A percentile compares a stretch with the other conserved stretches of the same genome.
Evolutionary conservation across 2,329 filamentous ascomycete genomes (phyloP).

Genomic region (Aspergillus sojae): DNA sequence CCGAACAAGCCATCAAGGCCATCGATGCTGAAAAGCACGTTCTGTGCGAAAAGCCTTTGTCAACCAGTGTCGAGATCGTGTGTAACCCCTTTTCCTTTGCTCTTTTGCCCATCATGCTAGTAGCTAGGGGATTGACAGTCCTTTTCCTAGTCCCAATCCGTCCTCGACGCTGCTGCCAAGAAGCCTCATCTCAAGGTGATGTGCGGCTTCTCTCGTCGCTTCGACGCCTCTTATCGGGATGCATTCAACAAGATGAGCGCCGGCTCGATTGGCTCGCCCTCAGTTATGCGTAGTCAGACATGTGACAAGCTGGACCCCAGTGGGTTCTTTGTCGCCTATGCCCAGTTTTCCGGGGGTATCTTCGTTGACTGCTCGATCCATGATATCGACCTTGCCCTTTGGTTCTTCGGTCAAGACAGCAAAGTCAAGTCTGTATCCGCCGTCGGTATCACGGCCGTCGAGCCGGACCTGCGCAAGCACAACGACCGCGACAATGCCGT

Average conservation of each 20-base stretch:
- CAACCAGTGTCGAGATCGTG: conserved; percentile 62
- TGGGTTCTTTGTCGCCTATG: conserved; percentile 70
- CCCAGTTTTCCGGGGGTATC: conserved; percentile 66
- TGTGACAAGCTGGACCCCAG: conserved; percentile 67
- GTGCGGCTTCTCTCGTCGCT: conserved; percentile 67
- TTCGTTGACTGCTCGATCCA: conserved; percentile 73
- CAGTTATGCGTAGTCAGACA: conserved; percentile 66
- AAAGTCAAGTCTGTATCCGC: conserved; percentile 60
- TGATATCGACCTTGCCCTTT: conserved; percentile 68
- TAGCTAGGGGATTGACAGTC: neutral
- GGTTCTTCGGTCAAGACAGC: conserved; percentile 62
- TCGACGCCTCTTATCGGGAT: conserved; percentile 67
- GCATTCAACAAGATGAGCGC: conserved; percentile 56
- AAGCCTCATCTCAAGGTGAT: conserved; percentile 66
- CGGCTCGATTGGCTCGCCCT: conserved; percentile 62
- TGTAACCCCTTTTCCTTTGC: conserved; percentile 21
- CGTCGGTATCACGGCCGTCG: conserved; percentile 61
- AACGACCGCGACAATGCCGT: conserved; percentile 66
- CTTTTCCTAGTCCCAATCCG: conserved; percentile 56
- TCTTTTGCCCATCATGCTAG: neutral
- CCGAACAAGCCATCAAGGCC: conserved; percentile 60
- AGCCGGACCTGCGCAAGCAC: conserved; percentile 59
- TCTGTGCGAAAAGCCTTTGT: conserved; percentile 58
- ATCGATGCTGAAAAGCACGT: conserved; percentile 59
- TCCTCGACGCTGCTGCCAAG: conserved; percentile 59